Evolutionary conservation across 2,329 filamentous ascomycete species (phyloP).

Genomic region (Pseudocercospora crystallina): DNA sequence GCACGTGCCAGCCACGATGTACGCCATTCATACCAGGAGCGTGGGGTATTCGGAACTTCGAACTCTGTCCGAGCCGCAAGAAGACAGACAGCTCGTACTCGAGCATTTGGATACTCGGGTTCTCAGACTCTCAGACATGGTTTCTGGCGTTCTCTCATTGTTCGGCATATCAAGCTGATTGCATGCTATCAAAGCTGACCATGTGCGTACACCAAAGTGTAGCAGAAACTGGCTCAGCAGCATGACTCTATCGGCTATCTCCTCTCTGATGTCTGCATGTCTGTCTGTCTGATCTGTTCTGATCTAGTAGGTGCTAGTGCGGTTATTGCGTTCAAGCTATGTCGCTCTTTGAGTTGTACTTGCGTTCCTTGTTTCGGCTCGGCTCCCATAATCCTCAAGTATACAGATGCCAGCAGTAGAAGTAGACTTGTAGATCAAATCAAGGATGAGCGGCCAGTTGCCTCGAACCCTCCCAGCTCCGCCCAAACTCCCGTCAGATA

Average conservation of each 20-base stretch:
- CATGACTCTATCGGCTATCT: slow-evolving; percentile 31
- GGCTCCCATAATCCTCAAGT: slow-evolving; percentile 13
- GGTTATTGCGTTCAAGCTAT: slow-evolving; percentile 30
- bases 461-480: slow-evolving; percentile 7
- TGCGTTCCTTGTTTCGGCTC: slow-evolving; percentile 21
- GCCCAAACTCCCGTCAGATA: slow-evolving; percentile 4
- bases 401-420: slow-evolving; percentile 17
- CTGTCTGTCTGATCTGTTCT: slow-evolving; percentile 23
- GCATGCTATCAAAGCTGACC: slow-evolving; percentile 23
- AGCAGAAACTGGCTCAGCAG: slow-evolving; percentile 21
- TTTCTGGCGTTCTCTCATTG: slow-evolving; percentile 2
- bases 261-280: slow-evolving; percentile 20
- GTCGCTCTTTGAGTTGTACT: slow-evolving; percentile 23
- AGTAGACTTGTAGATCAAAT: slow-evolving; percentile 13
- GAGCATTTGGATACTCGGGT: too few species aligned
- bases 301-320: slow-evolving; percentile 24
- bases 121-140: too few species aligned
- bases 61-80: slow-evolving; percentile 19
- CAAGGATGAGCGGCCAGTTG: slow-evolving; percentile 15
- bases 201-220: slow-evolving; percentile 15
- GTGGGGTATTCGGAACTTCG: slow-evolving; percentile 17
- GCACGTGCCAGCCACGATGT: slow-evolving; percentile 4
- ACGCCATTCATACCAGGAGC: slow-evolving; percentile 13
- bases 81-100: too few species aligned
- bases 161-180: slow-evolving; percentile 28